phyloP scores from a whole-genome alignment of 2,329 filamentous ascomycete genomes.

The Amphichorda felina region DNA sequence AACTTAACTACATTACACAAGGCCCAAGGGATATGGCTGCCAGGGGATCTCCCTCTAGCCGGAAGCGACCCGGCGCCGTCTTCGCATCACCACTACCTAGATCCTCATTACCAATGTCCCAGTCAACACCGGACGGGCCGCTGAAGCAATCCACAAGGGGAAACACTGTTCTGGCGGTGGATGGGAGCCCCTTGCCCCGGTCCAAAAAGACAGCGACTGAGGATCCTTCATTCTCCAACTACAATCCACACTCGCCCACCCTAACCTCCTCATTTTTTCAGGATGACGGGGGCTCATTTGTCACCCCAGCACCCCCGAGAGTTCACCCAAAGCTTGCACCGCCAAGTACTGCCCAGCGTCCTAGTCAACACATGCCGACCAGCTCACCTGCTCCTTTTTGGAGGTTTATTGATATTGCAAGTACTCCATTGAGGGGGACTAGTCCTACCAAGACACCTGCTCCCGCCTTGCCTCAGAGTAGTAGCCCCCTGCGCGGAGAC shows the following conservation, averaged over 20 bases:
- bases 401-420: slow-evolving; percentile 71
- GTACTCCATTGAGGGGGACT: slow-evolving; percentile 55
- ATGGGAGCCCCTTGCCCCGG: slow-evolving; percentile 51
- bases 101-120: slow-evolving; percentile 34
- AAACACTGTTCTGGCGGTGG: slow-evolving; percentile 29
- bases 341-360: slow-evolving; percentile 68
- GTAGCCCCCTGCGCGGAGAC: slow-evolving; percentile 39
- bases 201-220: slow-evolving; percentile 34
- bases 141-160: slow-evolving; percentile 24
- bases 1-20: slow-evolving; percentile 48
- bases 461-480: slow-evolving; percentile 36
- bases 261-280: slow-evolving; percentile 51
- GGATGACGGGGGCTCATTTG: slow-evolving; percentile 48
- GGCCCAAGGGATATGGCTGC: slow-evolving; percentile 43
- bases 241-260: slow-evolving; percentile 45
- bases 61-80: slow-evolving; percentile 45
- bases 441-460: slow-evolving; percentile 43
- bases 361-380: slow-evolving; percentile 77
- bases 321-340: slow-evolving; percentile 66
- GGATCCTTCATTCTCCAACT: slow-evolving; percentile 32
- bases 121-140: slow-evolving; percentile 47
- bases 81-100: slow-evolving; percentile 42
- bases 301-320: slow-evolving; percentile 62
- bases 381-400: slow-evolving; percentile 80
- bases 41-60: slow-evolving; percentile 36